Percentiles rank a stretch among this genome's conserved stretches.
Conservation (phyloP, 2,329 filamentous ascomycete species). For the Neoscytalidium dimidiatum region DNA sequence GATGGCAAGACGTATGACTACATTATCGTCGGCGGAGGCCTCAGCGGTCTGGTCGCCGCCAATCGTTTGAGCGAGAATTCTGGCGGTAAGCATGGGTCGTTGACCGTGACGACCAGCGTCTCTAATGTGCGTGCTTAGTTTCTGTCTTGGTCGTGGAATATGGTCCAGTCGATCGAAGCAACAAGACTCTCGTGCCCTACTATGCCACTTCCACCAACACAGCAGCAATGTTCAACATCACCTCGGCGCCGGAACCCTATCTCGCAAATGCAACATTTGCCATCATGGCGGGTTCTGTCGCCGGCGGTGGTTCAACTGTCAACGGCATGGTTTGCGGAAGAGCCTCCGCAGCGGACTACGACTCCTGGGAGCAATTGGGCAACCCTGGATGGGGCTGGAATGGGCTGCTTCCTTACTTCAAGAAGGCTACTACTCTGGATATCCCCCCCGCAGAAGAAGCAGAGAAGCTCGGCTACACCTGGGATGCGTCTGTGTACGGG, state of each 20-base stretch:
- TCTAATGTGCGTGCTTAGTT: background rate
- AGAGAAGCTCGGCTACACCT: conserved; percentile 31
- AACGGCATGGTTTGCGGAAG: conserved; percentile 39
- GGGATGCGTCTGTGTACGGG: conserved; percentile 24
- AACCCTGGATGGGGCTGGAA: conserved; percentile 63
- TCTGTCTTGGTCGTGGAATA: conserved; percentile 25
- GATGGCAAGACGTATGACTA: conserved; percentile 28
- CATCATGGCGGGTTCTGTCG: conserved; percentile 37
- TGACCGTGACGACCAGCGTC: no score
- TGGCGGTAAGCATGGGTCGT: background rate
- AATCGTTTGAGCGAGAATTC: conserved; percentile 36
- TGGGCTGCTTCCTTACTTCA: conserved; percentile 31
- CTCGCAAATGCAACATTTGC: conserved; percentile 26
- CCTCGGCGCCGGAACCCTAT: conserved; percentile 34
- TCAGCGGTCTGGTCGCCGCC: conserved; percentile 31
- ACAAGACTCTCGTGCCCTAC: conserved; percentile 23
- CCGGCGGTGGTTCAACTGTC: conserved; percentile 40
- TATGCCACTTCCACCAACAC: conserved; percentile 5
- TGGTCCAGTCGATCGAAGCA: conserved; percentile 37
- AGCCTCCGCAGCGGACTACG: conserved; percentile 31
- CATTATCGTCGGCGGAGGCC: conserved; percentile 30
- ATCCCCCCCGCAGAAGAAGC: conserved; percentile 26
- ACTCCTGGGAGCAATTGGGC: conserved; percentile 60
- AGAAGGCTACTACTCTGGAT: conserved; percentile 30
- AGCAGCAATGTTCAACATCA: conserved; percentile 9